Base-by-base conservation (phyloP, 352 stramenopile species). In the Aphanomyces cochlioides region DNA sequence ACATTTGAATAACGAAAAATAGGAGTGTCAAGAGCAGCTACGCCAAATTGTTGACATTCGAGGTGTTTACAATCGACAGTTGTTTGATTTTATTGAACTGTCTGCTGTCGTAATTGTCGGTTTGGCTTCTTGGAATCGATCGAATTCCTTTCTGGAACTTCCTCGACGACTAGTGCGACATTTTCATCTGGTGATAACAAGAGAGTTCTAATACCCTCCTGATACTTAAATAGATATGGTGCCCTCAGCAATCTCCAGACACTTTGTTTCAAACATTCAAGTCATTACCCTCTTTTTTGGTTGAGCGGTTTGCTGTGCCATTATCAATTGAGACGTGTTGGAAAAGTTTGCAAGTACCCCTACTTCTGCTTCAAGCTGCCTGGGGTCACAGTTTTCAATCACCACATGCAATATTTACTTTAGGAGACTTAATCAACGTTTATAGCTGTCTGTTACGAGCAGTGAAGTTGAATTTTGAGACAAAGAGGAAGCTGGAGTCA, bases 11-110 rank as follows among this genome's bases (percentile, higher is more conserved):
- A 38, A 17, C 17, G 56, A 45, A 17, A 19, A 19, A 19, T 45
- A 70, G 64, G 47, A 54, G 1, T 87, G 79, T 61, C 77, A 66
- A 3, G 81, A 83, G 21, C 84, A 89, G 76, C 78, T 92, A 54
- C 78, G 82, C 12, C 84, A 92, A 72, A 66, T 92, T 3, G 78
- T 76, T 17, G 84, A 92, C 60, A 74, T 70, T 0, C 83, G 75
- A 53, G 82, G 81, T 7, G 40, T 70, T 3, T 70, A 70, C 47
- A 8, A 70, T 36, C 64, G 64, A 37, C 8, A 5, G 38, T 61
- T 50, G 15, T 70, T 70, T 28, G 64, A 70, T 38, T 41, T 41
- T n/a, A 28, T 70, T 6, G 45, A 70, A 41, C 40, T 70, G 3
- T 34, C 28, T 39, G 36, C 53, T 19, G 19, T 48, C 3, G 48